Evolutionary conservation across 2,329 filamentous ascomycete species (phyloP), one percentile per base, ranked within the genome.

Genomic region (Aspergillus pseudoglaucus): DNA sequence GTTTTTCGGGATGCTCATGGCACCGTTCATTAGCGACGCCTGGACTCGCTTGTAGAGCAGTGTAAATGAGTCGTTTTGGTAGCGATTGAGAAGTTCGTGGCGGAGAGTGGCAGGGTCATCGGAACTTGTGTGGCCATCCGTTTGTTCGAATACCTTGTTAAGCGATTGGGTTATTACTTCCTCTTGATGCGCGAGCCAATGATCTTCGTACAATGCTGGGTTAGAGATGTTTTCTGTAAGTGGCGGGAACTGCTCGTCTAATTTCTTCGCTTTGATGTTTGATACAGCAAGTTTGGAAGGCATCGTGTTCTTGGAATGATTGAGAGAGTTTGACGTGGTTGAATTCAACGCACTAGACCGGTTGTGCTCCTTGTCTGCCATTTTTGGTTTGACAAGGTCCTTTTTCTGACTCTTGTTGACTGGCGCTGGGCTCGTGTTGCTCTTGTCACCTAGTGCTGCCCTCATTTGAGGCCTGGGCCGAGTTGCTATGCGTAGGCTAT

Each of bases 151-250:
- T 42, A 83, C 64, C 12, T 69, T 68, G 59, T 84, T 85, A 42
- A 80, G 61, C 6, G 84, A 67, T 57, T 83, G 80, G 0, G 79
- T 79, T 40, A 84, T 75, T 33, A 79, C 76, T 18, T 78, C 67
- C 58, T 84, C 81, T 57, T 84, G 81, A 51, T 83, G 76, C 10
- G 69, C 72, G 33, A 84, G 75, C 81, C 81, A 84, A 47, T 76
- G 72, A 41, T 83, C 80, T 56, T 84, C 80, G 59, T 83, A 83
- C 53, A 84, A 69, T 46, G 76, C 72, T n/a, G 80, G 73, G 42
- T 76, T 75, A 2, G 69, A 65, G 22, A 84, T 68, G 53, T 81
- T 73, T 50, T 83, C 78, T 0, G 63, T 56, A 3, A 83, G 64
- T 3, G 81, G 62, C 2, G 78, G 76, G 57, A 80, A 82, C 43